phyloP scores from a whole-genome alignment of 2,329 filamentous ascomycete species.

The Aspergillus sp. region DNA sequence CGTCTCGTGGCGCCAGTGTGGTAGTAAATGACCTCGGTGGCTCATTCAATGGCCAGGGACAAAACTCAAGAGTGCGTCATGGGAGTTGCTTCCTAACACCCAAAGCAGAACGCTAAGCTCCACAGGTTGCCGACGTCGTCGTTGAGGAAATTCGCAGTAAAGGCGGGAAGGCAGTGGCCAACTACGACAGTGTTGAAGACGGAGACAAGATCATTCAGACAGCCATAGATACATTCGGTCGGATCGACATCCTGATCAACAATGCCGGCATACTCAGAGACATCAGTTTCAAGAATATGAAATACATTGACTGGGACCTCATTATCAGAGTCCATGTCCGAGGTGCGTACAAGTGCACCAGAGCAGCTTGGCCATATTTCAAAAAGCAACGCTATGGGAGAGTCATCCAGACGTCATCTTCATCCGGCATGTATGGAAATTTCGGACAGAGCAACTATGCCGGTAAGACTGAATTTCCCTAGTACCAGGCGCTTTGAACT shows the following conservation, averaged over 20 bases:
- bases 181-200: conserved; percentile 81
- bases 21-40: conserved; percentile 76
- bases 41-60: conserved; percentile 40
- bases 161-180: conserved; percentile 93
- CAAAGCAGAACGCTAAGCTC: conserved; percentile 23
- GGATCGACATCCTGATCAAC: conserved; percentile 94
- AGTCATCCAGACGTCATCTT: conserved; percentile 95
- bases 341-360: conserved; percentile 90
- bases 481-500: no score
- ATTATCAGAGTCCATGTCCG: conserved; percentile 89
- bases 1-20: conserved; percentile 83
- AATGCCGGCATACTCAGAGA: conserved; percentile 95
- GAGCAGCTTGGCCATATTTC: conserved; percentile 95
- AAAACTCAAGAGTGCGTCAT: neutral
- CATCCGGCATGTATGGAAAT: conserved; percentile 89
- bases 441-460: conserved; percentile 98
- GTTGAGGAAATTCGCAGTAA: neutral
- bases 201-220: conserved; percentile 86
- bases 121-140: neutral
- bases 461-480: conserved; percentile 36
- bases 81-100: neutral
- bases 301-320: conserved; percentile 92
- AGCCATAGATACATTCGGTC: conserved; percentile 52
- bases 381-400: conserved; percentile 97
- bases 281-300: conserved; percentile 98